Percentiles rank a stretch among this genome's conserved stretches.
These are phyloP conservation scores for Euphrasia arctica DNA, from an alignment of 305 asterid species.

Conservation along the genomic window DNA sequence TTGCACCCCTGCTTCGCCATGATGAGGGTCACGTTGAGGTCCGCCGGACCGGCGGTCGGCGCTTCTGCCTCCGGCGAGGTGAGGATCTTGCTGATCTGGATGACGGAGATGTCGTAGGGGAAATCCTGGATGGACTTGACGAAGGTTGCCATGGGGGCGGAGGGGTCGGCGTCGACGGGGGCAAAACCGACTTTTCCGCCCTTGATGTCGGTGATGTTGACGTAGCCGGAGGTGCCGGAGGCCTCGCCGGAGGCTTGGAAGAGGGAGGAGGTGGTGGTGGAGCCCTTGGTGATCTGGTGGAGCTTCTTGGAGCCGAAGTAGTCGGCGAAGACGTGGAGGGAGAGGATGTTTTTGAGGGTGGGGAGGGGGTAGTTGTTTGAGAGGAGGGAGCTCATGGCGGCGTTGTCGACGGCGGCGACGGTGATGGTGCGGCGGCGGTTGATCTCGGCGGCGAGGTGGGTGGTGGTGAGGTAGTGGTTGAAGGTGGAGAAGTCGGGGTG, in stretches of 20 bases:
- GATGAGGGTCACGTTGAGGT: constrained; percentile 47
- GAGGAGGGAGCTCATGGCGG: constrained; percentile 69
- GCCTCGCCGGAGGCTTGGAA: constrained; percentile 88
- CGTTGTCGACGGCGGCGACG: constrained; percentile 63
- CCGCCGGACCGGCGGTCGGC: constrained; percentile 52
- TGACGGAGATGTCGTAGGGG: constrained; percentile 59
- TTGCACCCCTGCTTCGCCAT: constrained; percentile 65
- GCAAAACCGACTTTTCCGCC: constrained; percentile 72
- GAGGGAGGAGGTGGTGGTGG: constrained; percentile 72
- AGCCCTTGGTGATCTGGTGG: constrained; percentile 65
- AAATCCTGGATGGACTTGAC: constrained; percentile 53
- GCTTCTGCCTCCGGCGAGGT: constrained; percentile 78
- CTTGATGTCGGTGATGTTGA: constrained; percentile 64
- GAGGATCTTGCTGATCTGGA: constrained; percentile 56
- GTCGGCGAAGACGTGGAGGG: constrained; percentile 72
- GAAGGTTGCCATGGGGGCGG: constrained; percentile 36
- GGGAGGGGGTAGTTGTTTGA: constrained; percentile 45
- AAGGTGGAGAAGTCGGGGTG: constrained; percentile 58
- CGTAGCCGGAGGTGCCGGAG: constrained; percentile 74
- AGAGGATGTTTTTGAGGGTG: constrained; percentile 60
- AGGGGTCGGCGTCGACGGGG: constrained; percentile 43
- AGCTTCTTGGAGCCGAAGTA: constrained; percentile 76
- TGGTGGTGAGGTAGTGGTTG: constrained; percentile 61
- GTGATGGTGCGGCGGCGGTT: constrained; percentile 70
- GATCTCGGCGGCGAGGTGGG: constrained; percentile 75